Base-by-base conservation (phyloP, 2,329 filamentous ascomycete species). In the Lasiodiplodia hormozganensis region DNA sequence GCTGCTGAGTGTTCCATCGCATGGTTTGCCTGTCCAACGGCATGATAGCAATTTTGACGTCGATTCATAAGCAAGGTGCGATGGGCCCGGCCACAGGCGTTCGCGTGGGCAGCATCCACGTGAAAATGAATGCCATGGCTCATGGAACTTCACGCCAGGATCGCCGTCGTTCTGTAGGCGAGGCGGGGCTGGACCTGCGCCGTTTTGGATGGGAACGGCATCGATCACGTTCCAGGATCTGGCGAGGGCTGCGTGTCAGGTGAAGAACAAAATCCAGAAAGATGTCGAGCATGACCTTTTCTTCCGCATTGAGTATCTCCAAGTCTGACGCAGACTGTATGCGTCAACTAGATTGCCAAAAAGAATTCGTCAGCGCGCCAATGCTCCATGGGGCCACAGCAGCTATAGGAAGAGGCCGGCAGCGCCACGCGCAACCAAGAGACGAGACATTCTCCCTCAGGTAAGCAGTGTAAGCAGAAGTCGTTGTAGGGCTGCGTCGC, bases 401-500 rank as follows among this genome's bases (percentile, higher is more conserved):
- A 10, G 40, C 40, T 43, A n/a, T 34, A 36, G n/a, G 21, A 28
- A 25, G 49, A 28, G 21, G 34, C 28, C 49, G 58, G 40, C 25
- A 34, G 18, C 40, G 58, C 38, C 40, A 62, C 36, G 54, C 36
- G 54, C 21, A 25, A 47, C 43, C 43, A 21, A n/a, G 7, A 36
- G 18, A 21, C n/a, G 23, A 52, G 60, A 64, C 60, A 64, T 28
- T 11, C 60, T 34, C 28, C 23, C 28, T 40, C 28, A 5, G 21
- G 25, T 34, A 18, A n/a, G 16, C 18, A 25, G 4, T 23, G 43
- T 62, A 25, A 47, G 21, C 47, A 25, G 47, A 34, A n/a, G 2
- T 18, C 31, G 47, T 49, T 23, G 57, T 62, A 62, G 40, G 57
- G 57, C 60, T 64, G 43, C 31, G 60, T 34, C 60, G 36, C 60